These are phyloP conservation scores for Mycena amicta DNA, from an alignment of 768 basidiomycete species.

Conservation along the genomic window DNA sequence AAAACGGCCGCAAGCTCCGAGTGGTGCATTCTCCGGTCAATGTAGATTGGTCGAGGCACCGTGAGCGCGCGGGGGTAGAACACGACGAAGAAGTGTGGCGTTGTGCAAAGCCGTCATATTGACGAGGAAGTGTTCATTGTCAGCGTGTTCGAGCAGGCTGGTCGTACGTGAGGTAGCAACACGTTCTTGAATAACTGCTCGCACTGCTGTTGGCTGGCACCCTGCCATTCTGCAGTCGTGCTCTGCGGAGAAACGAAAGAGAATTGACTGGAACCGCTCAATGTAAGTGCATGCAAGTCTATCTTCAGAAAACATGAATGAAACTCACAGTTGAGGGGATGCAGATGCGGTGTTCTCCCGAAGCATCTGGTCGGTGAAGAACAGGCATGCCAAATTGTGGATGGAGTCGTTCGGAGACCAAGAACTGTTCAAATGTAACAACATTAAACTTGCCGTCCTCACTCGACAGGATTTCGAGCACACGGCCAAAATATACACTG, in stretches of 20 bases:
- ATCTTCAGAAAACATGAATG: neutral
- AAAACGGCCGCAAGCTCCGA: neutral
- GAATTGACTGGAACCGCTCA: too few relatives aligned
- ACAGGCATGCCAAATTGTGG: neutral
- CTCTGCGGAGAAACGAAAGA: conserved; percentile 21
- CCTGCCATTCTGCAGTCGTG: conserved; percentile 21
- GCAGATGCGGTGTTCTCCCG: neutral
- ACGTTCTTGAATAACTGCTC: conserved; percentile 18
- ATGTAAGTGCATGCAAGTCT: conserved; percentile 3
- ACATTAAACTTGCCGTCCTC: too few relatives aligned
- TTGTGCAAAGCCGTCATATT: conserved; percentile 33
- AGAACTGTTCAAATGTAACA: neutral
- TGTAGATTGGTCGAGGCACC: neutral
- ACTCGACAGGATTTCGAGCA: neutral
- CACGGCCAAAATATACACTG: neutral
- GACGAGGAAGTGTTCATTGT: conserved; percentile 27
- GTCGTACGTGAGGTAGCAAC: conserved; percentile 7
- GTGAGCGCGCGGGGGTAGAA: conserved; percentile 8
- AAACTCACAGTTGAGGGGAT: neutral
- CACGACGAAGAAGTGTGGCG: conserved; percentile 17
- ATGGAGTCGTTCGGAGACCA: neutral
- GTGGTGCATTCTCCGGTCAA: conserved; percentile 1
- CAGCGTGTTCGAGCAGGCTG: conserved; percentile 22
- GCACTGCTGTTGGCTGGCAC: conserved; percentile 6
- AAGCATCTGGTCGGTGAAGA: neutral